Base-by-base conservation (phyloP, 129 eudicot species). In the Flaveria robusta region DNA sequence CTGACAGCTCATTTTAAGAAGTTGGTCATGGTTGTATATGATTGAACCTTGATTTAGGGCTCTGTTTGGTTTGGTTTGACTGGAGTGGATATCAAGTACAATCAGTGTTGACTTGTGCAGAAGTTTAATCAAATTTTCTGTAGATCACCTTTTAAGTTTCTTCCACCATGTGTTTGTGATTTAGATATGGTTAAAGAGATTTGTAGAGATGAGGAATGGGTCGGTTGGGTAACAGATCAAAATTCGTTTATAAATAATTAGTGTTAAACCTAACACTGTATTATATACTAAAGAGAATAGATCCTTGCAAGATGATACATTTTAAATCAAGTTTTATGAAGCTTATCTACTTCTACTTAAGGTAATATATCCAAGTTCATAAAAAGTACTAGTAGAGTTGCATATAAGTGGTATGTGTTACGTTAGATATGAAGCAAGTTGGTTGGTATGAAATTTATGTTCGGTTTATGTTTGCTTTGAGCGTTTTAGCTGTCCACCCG, bases 1-100 rank as follows among this genome's bases (percentile, higher is more conserved):
- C 74, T 80, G 68, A 74, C 79, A 42, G 79, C 68, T 73, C 63
- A 72, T 66, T 80, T 71, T 54, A 22, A 66, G 45, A 64, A 66
- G 83, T 56, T 60, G 60, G 75, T 67, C 70, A 66, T 65, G 51
- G 45, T 67, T 74, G 79, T 72, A 66, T 63, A 63, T 79, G 66
- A 18, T 50, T 46, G 68, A 71, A 45, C n/a, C 51, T 64, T 52
- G 55, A 46, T 60, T 47, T 29, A 63, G 68, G 68, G 12, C 39
- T 59, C 71, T 66, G 26, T 26, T 65, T 76, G 73, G n/a, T n/a
- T n/a, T n/a, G n/a, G 73, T 76, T 77, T 69, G 76, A 22, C 72
- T 27, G 0, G 62, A 77, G 51, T 77, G 63, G 14, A 77, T 24
- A 42, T 77, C 65, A 16, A 64, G 50, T 75, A 31, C 72, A 75